These are phyloP conservation scores for Trichosporon coremiiforme DNA, from an alignment of 1,284 basidiomycete species.

Conservation along the genomic window DNA sequence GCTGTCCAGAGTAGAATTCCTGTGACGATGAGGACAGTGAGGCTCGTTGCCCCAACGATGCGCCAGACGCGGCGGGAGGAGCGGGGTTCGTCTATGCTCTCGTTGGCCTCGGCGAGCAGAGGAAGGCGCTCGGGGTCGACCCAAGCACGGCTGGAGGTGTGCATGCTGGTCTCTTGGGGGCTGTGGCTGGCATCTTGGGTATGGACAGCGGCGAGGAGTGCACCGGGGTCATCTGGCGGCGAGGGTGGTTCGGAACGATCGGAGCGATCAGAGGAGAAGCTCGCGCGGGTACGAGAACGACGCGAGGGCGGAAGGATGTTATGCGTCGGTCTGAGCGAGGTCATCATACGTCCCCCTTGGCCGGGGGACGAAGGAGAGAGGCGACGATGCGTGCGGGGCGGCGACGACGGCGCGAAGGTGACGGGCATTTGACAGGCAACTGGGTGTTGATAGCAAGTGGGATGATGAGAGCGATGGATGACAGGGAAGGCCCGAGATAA, in stretches of 20 bases:
- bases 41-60: neutral
- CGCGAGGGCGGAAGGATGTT: neutral
- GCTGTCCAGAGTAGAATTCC: neutral
- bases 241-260: constrained; percentile 21
- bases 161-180: constrained; percentile 20
- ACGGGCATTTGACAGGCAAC: constrained; percentile 25
- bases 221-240: constrained; percentile 10
- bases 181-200: neutral
- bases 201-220: constrained; percentile 10
- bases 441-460: neutral
- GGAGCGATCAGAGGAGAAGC: constrained; percentile 9
- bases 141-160: neutral
- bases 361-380: constrained; percentile 26
- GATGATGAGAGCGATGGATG: neutral
- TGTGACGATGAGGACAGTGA: neutral
- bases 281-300: neutral
- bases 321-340: constrained; percentile 23
- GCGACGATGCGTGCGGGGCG: constrained; percentile 20
- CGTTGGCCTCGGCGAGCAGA: constrained; percentile 50
- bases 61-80: neutral
- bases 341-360: constrained; percentile 27
- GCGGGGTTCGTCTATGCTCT: constrained; percentile 11
- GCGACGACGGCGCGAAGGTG: constrained; percentile 24
- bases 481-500: neutral
- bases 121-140: constrained; percentile 57